Evolutionary conservation across 768 basidiomycete genomes (phyloP), one percentile per base, ranked within the genome.

Genomic region (Pisolithus tinctorius): DNA sequence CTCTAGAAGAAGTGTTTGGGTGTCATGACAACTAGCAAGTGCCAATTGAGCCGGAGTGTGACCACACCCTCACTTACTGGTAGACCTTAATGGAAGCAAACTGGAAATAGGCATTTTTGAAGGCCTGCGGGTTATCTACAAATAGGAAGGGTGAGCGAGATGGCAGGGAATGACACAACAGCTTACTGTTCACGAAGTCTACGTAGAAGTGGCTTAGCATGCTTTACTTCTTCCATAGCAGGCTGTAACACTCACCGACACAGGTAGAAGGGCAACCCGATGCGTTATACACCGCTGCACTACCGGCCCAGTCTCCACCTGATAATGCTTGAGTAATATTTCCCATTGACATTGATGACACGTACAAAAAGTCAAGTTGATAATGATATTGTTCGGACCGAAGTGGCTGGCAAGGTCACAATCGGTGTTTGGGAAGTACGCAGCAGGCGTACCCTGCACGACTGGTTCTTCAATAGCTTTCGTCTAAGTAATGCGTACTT

Each of bases 61-160:
- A 2, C 11, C 34, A 34, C 41, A 6, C 11, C 41, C 10, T 42
- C 41, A 27, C 20, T 17, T 47, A 47, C 45, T 47, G 31, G 20
- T 75, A 77, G 26, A 77, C 60, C 27, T 67, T 58, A 13, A 77
- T 57, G 16, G 66, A 67, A 7, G 60, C 63, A 50, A 77, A 67
- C 26, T 72, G 59, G 58, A 74, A 77, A 57, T 72, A 76, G 0
- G 75, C 73, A 2, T 71, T 60, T 4, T 55, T 52, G 58, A 76
- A 77, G 2, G 73, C 74, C 3, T 55, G 41, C 2, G 76, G 75
- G 44, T 70, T 71, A 50, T 66, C 64, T 65, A 39, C 8, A 40
- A 38, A 8, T 14, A 17, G n/a, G 4, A 10, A 51, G 17, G 10
- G 31, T 52, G 9, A 56, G 49, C 9, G 20, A n/a, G 10, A 4